A percentile compares a stretch with the other conserved stretches of the same genome.
Conservation (phyloP, 768 basidiomycete species). For the Antrodiella citrinella region DNA sequence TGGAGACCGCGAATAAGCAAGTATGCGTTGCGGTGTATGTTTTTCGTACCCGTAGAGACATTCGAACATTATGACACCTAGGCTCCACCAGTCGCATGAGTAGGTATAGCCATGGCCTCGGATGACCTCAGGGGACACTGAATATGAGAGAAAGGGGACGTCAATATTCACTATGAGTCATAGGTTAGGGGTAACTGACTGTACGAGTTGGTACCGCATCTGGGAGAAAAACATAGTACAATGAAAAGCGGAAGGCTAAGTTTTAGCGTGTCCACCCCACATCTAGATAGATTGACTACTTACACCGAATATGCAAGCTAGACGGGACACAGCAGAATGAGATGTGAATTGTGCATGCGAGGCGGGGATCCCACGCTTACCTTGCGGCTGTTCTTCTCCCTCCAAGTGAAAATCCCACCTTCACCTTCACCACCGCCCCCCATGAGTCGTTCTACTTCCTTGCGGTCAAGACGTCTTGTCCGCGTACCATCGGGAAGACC, state of each 20-base stretch:
- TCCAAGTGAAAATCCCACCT: conserved; percentile 88
- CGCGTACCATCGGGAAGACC: conserved; percentile 44
- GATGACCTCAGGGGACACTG: conserved; percentile 89
- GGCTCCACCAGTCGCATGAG: conserved; percentile 97
- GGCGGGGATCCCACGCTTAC: conserved; percentile 38
- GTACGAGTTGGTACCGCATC: conserved; percentile 82
- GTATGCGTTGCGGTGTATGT: too few relatives aligned
- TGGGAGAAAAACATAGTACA: conserved; percentile 24
- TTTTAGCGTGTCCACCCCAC: not conserved
- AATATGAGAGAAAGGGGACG: conserved; percentile 7
- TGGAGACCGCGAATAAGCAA: too few relatives aligned
- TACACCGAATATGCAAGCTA: conserved; percentile 88
- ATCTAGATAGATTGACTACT: conserved; percentile 24
- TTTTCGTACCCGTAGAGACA: conserved; percentile 87
- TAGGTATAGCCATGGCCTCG: conserved; percentile 89
- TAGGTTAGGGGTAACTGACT: conserved; percentile 44
- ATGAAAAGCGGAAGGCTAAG: not conserved
- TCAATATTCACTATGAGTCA: conserved; percentile 14
- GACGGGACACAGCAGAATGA: conserved; percentile 4
- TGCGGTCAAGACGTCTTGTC: conserved; percentile 73
- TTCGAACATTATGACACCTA: conserved; percentile 96
- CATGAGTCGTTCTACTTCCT: conserved; percentile 79
- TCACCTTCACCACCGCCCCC: conserved; percentile 66
- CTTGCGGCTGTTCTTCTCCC: conserved; percentile 89
- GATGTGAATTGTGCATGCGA: conserved; percentile 16